Evolutionary conservation across 345 rosid genomes (phyloP).

Genomic region (Hibiscus syriacus): DNA sequence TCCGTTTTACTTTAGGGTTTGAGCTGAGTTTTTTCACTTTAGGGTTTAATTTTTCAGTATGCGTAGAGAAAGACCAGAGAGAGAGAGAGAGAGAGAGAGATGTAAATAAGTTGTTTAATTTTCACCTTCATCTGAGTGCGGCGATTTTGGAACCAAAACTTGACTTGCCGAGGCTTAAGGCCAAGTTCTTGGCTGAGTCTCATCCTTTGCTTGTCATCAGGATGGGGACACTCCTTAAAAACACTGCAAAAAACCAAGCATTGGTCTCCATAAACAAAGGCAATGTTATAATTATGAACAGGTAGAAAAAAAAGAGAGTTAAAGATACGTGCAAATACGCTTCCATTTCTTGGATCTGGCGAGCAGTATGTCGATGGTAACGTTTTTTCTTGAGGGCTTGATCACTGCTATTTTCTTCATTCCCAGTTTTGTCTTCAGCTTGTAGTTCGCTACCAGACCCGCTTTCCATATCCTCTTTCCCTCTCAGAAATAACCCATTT

Average conservation of each 20-base stretch:
- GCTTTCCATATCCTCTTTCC: slow-evolving; percentile 69
- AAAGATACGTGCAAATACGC: slow-evolving; percentile 28
- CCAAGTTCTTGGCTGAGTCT: slow-evolving; percentile 84
- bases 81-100: background rate
- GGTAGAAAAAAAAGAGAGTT: background rate
- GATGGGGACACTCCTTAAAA: slow-evolving; percentile 93
- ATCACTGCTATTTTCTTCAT: slow-evolving; percentile 43
- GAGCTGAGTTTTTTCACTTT: slow-evolving; percentile 8
- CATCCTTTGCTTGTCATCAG: slow-evolving; percentile 89
- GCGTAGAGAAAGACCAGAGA: background rate
- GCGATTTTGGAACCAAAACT: slow-evolving; percentile 98
- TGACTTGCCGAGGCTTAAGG: slow-evolving; percentile 89
- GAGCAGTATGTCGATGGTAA: slow-evolving; percentile 21
- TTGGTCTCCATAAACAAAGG: background rate
- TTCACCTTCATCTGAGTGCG: slow-evolving; percentile 96
- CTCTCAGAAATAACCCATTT: slow-evolving; percentile 35
- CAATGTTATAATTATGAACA: background rate
- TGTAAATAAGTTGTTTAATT: background rate
- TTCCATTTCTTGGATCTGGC: slow-evolving; percentile 98
- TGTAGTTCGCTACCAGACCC: slow-evolving; percentile 79
- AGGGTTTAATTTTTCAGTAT: background rate
- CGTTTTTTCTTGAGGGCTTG: slow-evolving; percentile 77
- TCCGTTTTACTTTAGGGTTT: slow-evolving; percentile 14
- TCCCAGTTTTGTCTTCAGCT: slow-evolving; percentile 58
- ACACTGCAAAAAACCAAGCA: slow-evolving; percentile 36